Evolutionary conservation across 306 rosid genomes (phyloP), one percentile per base, ranked within the genome.

Genomic region (Rosa rugosa): DNA sequence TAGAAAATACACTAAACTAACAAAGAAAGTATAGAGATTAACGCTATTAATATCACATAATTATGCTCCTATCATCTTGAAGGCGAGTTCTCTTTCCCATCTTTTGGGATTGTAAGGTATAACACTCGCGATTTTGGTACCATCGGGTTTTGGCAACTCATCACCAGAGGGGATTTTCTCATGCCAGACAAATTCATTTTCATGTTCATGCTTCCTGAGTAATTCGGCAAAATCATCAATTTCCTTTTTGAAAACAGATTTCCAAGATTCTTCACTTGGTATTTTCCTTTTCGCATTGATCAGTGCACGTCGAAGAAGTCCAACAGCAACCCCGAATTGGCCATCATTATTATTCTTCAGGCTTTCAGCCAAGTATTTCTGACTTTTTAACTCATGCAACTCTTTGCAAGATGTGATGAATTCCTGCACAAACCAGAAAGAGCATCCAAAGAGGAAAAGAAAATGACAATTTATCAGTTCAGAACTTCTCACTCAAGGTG

Each of bases 121-220:
- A 14, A 75, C 47, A 18, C 44, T 84, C 44, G 82, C 94, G 68
- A 93, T 93, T 83, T 84, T 90, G 78, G 49, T 86, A 62, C 97
- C 88, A 68, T 81, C 80, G 0, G 84, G 82, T 57, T 45, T 64
- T 9, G 94, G 94, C 83, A 93, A 76, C 79, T 76, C 85, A 57
- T 80, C 82, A 23, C 51, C 72, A 2, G 80, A 67, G 42, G 89
- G 90, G 47, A 89, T 79, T 84, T 84, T 88, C 85, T 91, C 86
- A 31, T 46, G 87, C 98, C 92, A 93, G 34, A 93, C 83, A 36
- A 91, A 83, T 75, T 88, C 90, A n/a, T 93, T 93, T 86, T 93
- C 98, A 6, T 75, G 85, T 40, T 71, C 88, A 25, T 76, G 74
- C 83, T 89, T 93, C 84, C 90, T 83, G 53, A 91, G 94, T 73